Base-by-base conservation (phyloP, 2,329 filamentous ascomycete species). In the Penicillium olsonii region DNA sequence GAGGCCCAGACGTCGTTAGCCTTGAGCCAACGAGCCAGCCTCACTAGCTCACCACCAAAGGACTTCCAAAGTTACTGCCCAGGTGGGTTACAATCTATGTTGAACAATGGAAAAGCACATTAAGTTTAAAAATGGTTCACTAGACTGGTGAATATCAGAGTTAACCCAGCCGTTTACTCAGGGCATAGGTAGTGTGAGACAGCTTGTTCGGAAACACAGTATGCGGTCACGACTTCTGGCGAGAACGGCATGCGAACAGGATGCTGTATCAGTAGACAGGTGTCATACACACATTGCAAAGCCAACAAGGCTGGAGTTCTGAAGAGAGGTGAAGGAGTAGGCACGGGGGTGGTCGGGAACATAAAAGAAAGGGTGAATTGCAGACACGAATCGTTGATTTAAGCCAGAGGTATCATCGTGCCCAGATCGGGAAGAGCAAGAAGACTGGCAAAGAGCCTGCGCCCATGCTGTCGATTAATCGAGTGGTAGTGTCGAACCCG, bases 171-270 rank as follows among this genome's bases (percentile, higher is more conserved):
- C 41, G 37, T 19, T 20, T 48, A 48, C 45, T 44, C 45, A 18
- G 18, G 43, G 35, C 39, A 43, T 29, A 17, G 8, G 31, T 31
- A 41, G 22, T 18, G 20, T 26, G 39, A 24, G 31, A 44, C 24
- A 40, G 35, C 47, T 50, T 18, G 42, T 42, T 49, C 26, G 10
- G 39, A 33, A n/a, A 48, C 33, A 43, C 14, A 44, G 45, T 40
- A 48, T 18, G 40, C 45, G 44, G 17, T 33, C 45, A 43, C 39
- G 24, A 18, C 17, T 27, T 11, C 15, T 20, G 44, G 42, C 18
- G 31, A 26, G 33, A 17, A 35, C 15, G 37, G 20, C 29, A 34
- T 42, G 17, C 22, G 45, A 12, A 19, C 47, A 49, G 47, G 47
- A 35, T 35, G 11, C 33, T 40, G 37, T 20, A 45, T 40, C 11